Percentiles rank a stretch among this genome's conserved stretches.
phyloP scores from a whole-genome alignment of 139 green algal species.

The Pseudopediastrum boryanum region DNA sequence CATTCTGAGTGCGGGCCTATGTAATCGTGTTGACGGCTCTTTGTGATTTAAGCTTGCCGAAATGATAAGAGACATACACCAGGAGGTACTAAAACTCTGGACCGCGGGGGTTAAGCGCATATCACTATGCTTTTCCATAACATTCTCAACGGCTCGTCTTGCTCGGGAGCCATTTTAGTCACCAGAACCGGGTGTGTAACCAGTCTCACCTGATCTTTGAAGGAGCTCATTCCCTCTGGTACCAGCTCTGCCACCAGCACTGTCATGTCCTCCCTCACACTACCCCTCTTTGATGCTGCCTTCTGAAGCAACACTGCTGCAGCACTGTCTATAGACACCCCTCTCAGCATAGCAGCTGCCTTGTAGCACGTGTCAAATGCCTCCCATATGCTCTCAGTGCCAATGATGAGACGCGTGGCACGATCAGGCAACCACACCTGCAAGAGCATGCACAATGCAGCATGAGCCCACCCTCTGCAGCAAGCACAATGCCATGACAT shows the following conservation, averaged over 20 bases:
- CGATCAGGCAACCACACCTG: constrained; percentile 23
- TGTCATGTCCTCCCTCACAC: neutral
- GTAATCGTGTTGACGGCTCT: neutral
- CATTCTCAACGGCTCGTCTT: neutral
- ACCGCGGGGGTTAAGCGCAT: no score
- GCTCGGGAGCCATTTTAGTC: neutral
- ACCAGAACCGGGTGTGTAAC: neutral
- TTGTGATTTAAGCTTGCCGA: neutral
- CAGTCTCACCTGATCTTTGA: constrained; percentile 25
- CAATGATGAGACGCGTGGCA: constrained; percentile 28
- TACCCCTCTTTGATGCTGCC: constrained; percentile 3
- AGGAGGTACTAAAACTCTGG: no score
- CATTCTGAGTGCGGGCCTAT: no score
- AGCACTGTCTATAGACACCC: constrained; percentile 15
- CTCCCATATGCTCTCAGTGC: constrained; percentile 24
- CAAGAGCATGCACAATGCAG: no score
- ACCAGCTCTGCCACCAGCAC: constrained; percentile 31
- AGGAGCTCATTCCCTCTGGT: constrained; percentile 2
- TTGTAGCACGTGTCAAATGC: constrained; percentile 26
- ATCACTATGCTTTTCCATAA: neutral
- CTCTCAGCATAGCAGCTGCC: constrained; percentile 3
- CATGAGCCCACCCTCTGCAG: no score
- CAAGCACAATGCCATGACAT: no score
- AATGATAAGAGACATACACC: no score
- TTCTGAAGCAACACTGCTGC: constrained; percentile 13